Evolutionary conservation across 495 filamentous ascomycete genomes (phyloP).

Genomic region (Penicilliopsis zonata): DNA sequence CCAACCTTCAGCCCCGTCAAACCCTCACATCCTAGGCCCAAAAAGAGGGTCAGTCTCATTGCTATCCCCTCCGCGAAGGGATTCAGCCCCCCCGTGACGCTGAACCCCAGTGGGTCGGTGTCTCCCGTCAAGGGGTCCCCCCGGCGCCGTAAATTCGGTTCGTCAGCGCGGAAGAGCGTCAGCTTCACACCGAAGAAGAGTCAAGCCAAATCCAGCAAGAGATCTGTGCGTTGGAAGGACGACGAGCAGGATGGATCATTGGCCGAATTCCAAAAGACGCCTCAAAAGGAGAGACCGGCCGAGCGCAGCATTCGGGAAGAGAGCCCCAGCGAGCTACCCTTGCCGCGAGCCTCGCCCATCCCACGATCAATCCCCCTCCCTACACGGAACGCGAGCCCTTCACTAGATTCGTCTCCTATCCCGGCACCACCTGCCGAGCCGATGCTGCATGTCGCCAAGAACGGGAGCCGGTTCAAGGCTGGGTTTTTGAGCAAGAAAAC

Average conservation of each 20-base stretch:
- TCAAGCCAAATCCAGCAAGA: slow-evolving; percentile 48
- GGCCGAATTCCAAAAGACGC: slow-evolving; percentile 83
- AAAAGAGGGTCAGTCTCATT: slow-evolving; percentile 45
- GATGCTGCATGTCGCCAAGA: slow-evolving; percentile 32
- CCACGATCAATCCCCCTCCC: slow-evolving; percentile 29
- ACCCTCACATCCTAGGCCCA: slow-evolving; percentile 48
- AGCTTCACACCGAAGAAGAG: slow-evolving; percentile 76
- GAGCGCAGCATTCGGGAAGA: too few species aligned
- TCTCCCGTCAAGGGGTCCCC: slow-evolving; percentile 66
- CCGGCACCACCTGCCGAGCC: slow-evolving; percentile 16
- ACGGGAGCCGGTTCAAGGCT: slow-evolving; percentile 75
- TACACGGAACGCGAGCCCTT: slow-evolving; percentile 26
- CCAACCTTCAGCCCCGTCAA: slow-evolving; percentile 42
- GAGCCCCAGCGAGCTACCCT: slow-evolving; percentile 33
- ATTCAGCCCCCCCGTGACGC: slow-evolving; percentile 17
- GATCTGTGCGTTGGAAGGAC: slow-evolving; percentile 84
- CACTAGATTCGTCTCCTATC: slow-evolving; percentile 16
- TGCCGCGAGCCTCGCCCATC: slow-evolving; percentile 27
- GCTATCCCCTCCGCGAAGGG: slow-evolving; percentile 20
- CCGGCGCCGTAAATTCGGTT: slow-evolving; percentile 57
- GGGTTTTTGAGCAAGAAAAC: slow-evolving; percentile 76
- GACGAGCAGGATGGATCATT: slow-evolving; percentile 75
- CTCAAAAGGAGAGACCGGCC: slow-evolving; percentile 43
- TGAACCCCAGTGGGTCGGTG: slow-evolving; percentile 24
- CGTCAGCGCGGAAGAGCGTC: slow-evolving; percentile 64